Base-by-base conservation (phyloP, 2,329 filamentous ascomycete genomes). In the Ophiostoma ulmi region DNA sequence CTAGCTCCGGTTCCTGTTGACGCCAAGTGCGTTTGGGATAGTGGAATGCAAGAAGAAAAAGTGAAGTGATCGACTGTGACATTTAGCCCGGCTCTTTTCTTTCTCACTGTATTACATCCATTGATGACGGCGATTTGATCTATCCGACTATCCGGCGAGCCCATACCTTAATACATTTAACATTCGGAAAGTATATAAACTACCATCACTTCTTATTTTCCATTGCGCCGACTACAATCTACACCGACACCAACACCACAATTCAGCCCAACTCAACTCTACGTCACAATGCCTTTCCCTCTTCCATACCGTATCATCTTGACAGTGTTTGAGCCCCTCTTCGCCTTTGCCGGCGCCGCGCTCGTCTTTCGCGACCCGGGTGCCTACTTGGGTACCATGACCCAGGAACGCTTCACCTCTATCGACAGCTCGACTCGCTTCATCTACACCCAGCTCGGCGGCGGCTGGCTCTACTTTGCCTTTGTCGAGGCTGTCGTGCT, bases 401-500 rank as follows among this genome's bases (percentile, higher is more conserved):
- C 76, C 31, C 78, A 77, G 55, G 71, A 75, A 64, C 17, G 72
- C 13, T 61, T 35, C 36, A 17, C 26, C 1, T 69, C 71, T 7
- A 71, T 70, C 64, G 75, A 63, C 26, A 20, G 11, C 11, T 17
- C 58, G 10, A 63, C 76, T 31, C 73, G 75, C 3, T 79, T 78
- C 71, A 74, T 79, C 58, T 79, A 77, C 75, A 79, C 77, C 5
- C 74, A 77, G 70, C 72, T 79, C 31, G 77, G 73, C 52, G 76
- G 77, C 63, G 73, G 71, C 8, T 79, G 78, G 77, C 75, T 80
- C 20, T 75, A 77, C 73, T 79, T 81, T 71, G 79, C 79, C 69
- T 80, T 80, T 73, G 76, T 77, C 73, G 77, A 79, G 73, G 78
- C 76, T 48, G 75, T 81, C 17, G 76, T 81, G 22, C 73, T 81